Evolutionary conservation across 1,284 basidiomycete species (phyloP), one percentile per base, ranked within the genome.

Genomic region (Microbotryum scabiosae): DNA sequence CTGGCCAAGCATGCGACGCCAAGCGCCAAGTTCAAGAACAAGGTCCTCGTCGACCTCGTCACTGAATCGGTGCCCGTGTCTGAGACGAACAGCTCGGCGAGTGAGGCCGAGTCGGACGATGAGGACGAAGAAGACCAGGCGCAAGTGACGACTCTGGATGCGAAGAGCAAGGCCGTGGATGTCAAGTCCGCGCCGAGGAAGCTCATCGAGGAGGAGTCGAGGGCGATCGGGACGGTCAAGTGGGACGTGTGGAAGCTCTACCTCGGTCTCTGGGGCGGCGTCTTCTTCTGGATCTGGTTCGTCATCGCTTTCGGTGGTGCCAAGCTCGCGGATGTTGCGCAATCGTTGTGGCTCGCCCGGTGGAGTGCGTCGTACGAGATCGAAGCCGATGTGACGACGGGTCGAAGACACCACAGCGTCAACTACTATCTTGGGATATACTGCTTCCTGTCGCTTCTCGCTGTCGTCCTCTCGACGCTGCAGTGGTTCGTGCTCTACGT

Each of bases 141-240:
- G 36, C 14, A 41, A 41, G 36, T 41, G 16, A 41, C 36, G 12
- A 18, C 70, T 1, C 69, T 68, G 12, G 73, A 69, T 9, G 54
- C 75, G 5, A 78, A 79, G 10, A 70, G 72, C 23, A 69, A 71
- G 56, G 82, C 81, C 65, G 70, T 73, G 6, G 45, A 56, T 48
- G 41, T 30, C 26, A 89, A 88, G 73, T 28, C 52, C 81, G 89
- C 0, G 88, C 0, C 36, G 36, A 79, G 89, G 54, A 94, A 92
- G 75, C 80, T 96, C 23, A 80, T 96, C 41, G 90, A 94, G 73
- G 92, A 96, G 70, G 92, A 96, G 75, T 84, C 84, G 65, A 82
- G 90, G 8, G 91, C 89, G 0, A 84, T 89, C 25, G 92, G 92
- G 1, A 82, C 85, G 46, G 90, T 96, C 59, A 77, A 82, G 52